A percentile compares a stretch with the other conserved stretches of the same genome.
phyloP scores from a whole-genome alignment of 2,329 filamentous ascomycete genomes.

The Fonsecaea erecta region DNA sequence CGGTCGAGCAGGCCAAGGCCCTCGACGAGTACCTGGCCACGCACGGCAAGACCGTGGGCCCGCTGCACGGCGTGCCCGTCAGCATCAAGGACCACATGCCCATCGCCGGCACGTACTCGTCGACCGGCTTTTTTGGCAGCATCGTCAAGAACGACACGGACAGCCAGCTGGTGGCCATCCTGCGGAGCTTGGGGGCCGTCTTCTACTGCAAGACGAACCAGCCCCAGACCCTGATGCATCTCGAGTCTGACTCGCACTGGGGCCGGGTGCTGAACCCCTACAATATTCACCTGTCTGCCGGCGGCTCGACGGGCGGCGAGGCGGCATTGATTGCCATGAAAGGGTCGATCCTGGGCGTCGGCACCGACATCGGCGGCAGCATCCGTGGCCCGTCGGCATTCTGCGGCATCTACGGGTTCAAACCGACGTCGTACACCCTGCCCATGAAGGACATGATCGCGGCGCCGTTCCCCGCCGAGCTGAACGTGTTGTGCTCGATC shows the following conservation, averaged over 20 bases:
- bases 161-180: constrained; percentile 28
- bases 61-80: constrained; percentile 67
- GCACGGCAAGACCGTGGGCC: constrained; percentile 55
- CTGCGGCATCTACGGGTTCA: constrained; percentile 48
- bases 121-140: constrained; percentile 21
- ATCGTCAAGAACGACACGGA: constrained; percentile 25
- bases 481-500: constrained; percentile 23
- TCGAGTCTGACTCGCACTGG: constrained; percentile 42
- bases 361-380: constrained; percentile 56
- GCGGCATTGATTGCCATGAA: constrained; percentile 59
- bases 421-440: constrained; percentile 51
- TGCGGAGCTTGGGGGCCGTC: constrained; percentile 41
- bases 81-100: constrained; percentile 55
- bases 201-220: constrained; percentile 43
- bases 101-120: constrained; percentile 36
- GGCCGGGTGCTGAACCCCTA: constrained; percentile 58
- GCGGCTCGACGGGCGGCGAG: constrained; percentile 63
- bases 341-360: constrained; percentile 60
- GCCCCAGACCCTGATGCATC: constrained; percentile 42
- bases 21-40: constrained; percentile 53
- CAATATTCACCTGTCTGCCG: constrained; percentile 56
- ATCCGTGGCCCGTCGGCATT: constrained; percentile 49
- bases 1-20: constrained; percentile 53
- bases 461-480: constrained; percentile 23
- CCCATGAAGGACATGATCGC: constrained; percentile 33